Conservation (phyloP, 2,329 filamentous ascomycete species). For the Seiridium cupressi region DNA sequence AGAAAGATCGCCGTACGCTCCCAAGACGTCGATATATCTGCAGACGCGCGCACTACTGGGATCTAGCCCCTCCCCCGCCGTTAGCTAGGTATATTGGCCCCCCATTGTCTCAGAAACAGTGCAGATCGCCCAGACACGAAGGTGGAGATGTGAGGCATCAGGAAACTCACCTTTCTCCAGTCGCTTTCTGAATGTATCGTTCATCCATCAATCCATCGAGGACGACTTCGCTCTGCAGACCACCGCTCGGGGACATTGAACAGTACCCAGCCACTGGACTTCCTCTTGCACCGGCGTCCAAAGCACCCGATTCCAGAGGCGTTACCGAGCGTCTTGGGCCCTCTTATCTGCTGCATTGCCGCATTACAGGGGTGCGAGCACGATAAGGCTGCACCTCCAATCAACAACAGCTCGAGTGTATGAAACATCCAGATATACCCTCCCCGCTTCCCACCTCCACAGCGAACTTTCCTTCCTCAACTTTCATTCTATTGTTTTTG, state of each 20-base stretch:
- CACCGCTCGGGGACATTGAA: no score
- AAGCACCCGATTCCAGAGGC: no score
- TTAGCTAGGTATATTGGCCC: neutral
- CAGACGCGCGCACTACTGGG: neutral
- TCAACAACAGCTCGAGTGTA: conserved; percentile 3
- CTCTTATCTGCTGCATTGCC: neutral
- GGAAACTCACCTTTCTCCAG: neutral
- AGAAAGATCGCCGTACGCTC: no score
- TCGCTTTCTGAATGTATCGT: no score
- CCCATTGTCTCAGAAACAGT: neutral
- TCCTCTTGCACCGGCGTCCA: no score
- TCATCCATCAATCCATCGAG: no score
- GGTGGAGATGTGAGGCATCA: neutral
- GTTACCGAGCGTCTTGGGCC: no score
- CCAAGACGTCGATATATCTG: neutral
- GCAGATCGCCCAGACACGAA: neutral
- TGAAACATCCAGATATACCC: conserved; percentile 9
- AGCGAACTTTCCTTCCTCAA: neutral
- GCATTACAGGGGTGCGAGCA: conserved; percentile 4
- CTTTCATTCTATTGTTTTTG: neutral
- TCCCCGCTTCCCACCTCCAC: conserved; percentile 1
- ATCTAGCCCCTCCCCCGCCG: neutral
- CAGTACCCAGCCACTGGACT: no score
- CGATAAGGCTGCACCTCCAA: conserved; percentile 10
- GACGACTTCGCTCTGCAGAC: no score